Base-by-base conservation (phyloP, 2,329 filamentous ascomycete species). In the Nectriaceae sp. region DNA sequence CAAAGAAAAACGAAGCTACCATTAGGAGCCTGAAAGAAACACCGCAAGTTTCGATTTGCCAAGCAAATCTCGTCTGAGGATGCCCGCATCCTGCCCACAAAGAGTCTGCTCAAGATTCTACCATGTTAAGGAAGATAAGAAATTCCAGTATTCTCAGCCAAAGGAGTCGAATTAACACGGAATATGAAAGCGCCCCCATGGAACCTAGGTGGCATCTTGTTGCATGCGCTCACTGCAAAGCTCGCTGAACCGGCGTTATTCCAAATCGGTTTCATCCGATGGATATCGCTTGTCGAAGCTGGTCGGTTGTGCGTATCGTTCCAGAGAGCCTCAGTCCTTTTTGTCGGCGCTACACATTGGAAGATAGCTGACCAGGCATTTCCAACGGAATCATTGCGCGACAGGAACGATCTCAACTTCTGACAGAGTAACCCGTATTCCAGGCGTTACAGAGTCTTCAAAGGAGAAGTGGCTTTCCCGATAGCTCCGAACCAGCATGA, bases 341-440 rank as follows among this genome's bases (percentile, higher is more conserved):
- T 42, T 44, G 54, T 54, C 61, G 55, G 57, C 63, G 60, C 60
- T 60, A 58, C 52, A 53, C 57, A 44, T 46, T 43, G 47, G 52
- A 50, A 55, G 52, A 50, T 61, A 72, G 78, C 78, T 81, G 79
- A 77, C 76, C 77, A 81, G 77, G 76, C 76, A 62, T 55, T 67
- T 68, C 66, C 64, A 60, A 60, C 59, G 62, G 67, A 69, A 64
- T 66, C 69, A 66, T 61, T 67, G 74, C 75, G 72, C 71, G 76
- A 78, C 76, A 67, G 67, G 69, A 74, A 79, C 74, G 69, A 65
- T 73, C 82, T 87, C 83, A 64, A 87, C 83, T 82, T 79, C 75
- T 65, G 70, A 66, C 64, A 59, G 56, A 59, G 46, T 55, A 40
- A 42, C 54, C 62, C 63, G 46, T 68, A 44, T 68, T 62, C 53